These are phyloP conservation scores for Lentinula sp. DNA, from an alignment of 768 basidiomycete genomes.

Conservation along the genomic window DNA sequence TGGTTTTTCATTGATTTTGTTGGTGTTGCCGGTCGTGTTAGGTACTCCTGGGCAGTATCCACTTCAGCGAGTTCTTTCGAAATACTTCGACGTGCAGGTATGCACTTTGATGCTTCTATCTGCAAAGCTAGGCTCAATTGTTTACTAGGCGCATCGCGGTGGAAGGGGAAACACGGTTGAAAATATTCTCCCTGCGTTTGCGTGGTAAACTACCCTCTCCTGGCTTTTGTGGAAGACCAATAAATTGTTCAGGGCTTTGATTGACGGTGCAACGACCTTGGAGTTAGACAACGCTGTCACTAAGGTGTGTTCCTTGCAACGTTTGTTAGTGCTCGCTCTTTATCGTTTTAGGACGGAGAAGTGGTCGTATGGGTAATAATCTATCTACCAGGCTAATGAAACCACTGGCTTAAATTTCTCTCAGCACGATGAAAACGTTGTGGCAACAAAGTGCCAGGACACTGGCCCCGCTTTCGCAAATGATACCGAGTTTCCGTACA, in stretches of 20 bases:
- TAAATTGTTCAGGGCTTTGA: slow-evolving; percentile 48
- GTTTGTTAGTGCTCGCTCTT: slow-evolving; percentile 3
- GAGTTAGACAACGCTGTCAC: slow-evolving; percentile 79
- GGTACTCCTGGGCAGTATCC: slow-evolving; percentile 5
- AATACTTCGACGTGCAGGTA: slow-evolving; percentile 49
- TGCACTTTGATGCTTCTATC: not conserved
- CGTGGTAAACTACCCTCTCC: slow-evolving; percentile 43
- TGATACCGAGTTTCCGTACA: slow-evolving; percentile 67
- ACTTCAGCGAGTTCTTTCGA: slow-evolving; percentile 9
- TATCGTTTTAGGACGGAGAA: slow-evolving; percentile 52
- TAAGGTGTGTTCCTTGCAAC: slow-evolving; percentile 31
- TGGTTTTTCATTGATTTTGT: not conserved
- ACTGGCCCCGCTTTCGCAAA: slow-evolving; percentile 48
- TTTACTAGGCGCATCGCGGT: slow-evolving; percentile 64
- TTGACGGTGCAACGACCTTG: slow-evolving; percentile 70
- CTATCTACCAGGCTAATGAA: not conserved
- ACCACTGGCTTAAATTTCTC: not conserved
- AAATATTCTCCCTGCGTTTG: slow-evolving; percentile 69
- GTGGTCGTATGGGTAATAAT: slow-evolving; percentile 52
- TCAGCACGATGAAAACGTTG: slow-evolving; percentile 65
- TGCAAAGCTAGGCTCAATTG: not conserved
- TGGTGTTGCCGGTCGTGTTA: not conserved
- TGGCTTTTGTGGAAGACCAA: slow-evolving; percentile 2
- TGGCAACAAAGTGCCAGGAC: slow-evolving; percentile 59
- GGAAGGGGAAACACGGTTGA: slow-evolving; percentile 72